These are phyloP conservation scores for Teunomyces atbi DNA, from an alignment of 805 yeast genomes.

Conservation along the genomic window DNA sequence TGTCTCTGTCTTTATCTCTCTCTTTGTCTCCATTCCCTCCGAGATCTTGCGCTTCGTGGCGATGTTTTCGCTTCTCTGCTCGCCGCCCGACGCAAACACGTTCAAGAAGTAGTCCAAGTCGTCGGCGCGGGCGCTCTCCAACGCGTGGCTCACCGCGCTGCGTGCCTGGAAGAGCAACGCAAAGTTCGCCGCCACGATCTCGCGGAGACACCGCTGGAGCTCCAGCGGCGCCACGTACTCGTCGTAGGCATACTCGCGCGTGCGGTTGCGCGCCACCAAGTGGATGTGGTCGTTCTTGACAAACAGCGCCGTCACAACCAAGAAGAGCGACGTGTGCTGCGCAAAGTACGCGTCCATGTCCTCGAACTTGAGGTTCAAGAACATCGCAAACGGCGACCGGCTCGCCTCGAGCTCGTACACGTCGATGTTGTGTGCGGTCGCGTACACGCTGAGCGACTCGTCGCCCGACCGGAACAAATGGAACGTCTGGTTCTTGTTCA, in stretches of 20 bases:
- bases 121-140: slow-evolving; percentile 17
- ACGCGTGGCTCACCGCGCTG: slow-evolving; percentile 18
- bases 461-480: slow-evolving; percentile 64
- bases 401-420: slow-evolving; percentile 53
- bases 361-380: slow-evolving; percentile 56
- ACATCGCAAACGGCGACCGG: slow-evolving; percentile 63
- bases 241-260: slow-evolving; percentile 15
- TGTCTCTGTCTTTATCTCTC: background rate
- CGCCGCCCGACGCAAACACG: slow-evolving; percentile 6
- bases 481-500: slow-evolving; percentile 80
- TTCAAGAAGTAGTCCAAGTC: slow-evolving; percentile 16
- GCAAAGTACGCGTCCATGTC: slow-evolving; percentile 20
- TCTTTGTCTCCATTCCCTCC: background rate
- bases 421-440: slow-evolving; percentile 65
- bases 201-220: slow-evolving; percentile 21
- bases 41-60: no score
- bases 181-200: slow-evolving; percentile 19
- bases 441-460: slow-evolving; percentile 43
- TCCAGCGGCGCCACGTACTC: slow-evolving; percentile 21
- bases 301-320: slow-evolving; percentile 45
- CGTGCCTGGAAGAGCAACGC: slow-evolving; percentile 22
- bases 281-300: slow-evolving; percentile 12
- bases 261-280: slow-evolving; percentile 17
- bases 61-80: no score
- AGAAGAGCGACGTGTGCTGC: slow-evolving; percentile 30